Base-by-base conservation (phyloP, 139 green algal species). In the Picochlorum costavermella region DNA sequence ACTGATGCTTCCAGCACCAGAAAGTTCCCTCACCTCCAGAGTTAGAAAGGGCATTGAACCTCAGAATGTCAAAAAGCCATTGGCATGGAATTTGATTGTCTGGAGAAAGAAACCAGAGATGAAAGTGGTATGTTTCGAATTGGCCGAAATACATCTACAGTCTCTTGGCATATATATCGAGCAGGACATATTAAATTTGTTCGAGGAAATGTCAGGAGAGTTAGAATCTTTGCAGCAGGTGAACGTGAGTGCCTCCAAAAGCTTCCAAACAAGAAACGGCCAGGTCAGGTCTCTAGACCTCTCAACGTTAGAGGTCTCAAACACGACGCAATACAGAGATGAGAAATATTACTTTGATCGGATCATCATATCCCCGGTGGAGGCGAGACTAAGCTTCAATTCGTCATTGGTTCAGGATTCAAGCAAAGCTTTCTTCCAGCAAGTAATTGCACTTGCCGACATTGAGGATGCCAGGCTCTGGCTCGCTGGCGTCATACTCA, bases 121-220 rank as follows among this genome's bases (percentile, higher is more conserved):
- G 6, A 40, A 81, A 10, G 83, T 92, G n/a, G 26, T 88, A 57
- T 95, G 88, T 61, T 50, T 92, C 1, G 77, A 95, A 68, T 55
- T 76, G 2, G 62, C 85, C 1, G 67, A 74, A 10, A 12, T 90
- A 31, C 31, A 76, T 10, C 17, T 79, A 9, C 71, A 76, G 1
- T 79, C 83, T 0, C 10, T 86, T 13, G 70, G 75, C 2, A 26
- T 92, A 5, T 83, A 70, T 43, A 36, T 89, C 10, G 86, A 91
- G 56, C 83, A 90, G 73, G 56, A 66, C 28, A 75, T 86, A 29
- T 51, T 61, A 17, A 33, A 58, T 3, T 29, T 55, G 31, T 28
- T 53, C 17, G n/a, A 53, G 16, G 9, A 20, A 20, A 23, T 53
- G 2, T 30, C 12, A 59, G 25, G 33, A 25, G 14, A 20, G 14